These are phyloP conservation scores for Lichtheimia hyalospora DNA, from an alignment of 371 early-diverging fungal genomes.

Conservation along the genomic window DNA sequence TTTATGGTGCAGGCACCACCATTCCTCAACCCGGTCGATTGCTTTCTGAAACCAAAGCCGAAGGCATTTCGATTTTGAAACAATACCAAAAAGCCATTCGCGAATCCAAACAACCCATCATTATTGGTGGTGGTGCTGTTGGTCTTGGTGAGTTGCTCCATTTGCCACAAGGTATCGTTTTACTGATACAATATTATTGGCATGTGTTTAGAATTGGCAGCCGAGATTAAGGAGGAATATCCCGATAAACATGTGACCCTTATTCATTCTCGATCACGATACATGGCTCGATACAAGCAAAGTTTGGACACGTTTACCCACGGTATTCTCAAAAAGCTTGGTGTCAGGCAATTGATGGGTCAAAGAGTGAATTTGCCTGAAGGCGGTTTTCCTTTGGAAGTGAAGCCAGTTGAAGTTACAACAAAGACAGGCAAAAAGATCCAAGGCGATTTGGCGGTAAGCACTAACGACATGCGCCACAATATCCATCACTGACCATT, in stretches of 20 bases:
- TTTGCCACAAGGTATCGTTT: no score
- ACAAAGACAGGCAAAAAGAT: constrained; percentile 49
- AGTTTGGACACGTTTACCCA: constrained; percentile 44
- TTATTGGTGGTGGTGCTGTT: constrained; percentile 72
- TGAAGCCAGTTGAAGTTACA: constrained; percentile 44
- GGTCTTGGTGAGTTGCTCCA: constrained; percentile 46
- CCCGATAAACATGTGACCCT: constrained; percentile 65
- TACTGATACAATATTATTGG: constrained; percentile 20
- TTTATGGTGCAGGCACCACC: constrained; percentile 56
- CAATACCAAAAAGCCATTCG: constrained; percentile 49
- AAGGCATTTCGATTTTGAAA: constrained; percentile 40
- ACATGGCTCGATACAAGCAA: constrained; percentile 51
- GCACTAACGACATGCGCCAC: background rate
- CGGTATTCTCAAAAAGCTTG: constrained; percentile 43
- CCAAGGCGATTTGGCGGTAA: constrained; percentile 56
- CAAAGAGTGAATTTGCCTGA: constrained; percentile 50
- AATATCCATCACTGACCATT: background rate
- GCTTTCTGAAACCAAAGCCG: constrained; percentile 41
- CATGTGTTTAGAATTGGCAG: constrained; percentile 52
- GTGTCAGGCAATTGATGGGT: constrained; percentile 49
- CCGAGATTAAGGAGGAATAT: constrained; percentile 65
- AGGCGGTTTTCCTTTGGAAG: constrained; percentile 45
- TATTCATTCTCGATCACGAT: constrained; percentile 60
- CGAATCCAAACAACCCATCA: constrained; percentile 45
- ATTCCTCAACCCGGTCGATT: constrained; percentile 55